Evolutionary conservation across 805 yeast genomes (phyloP), one percentile per base, ranked within the genome.

Genomic region (Monosporozyma solicola): DNA sequence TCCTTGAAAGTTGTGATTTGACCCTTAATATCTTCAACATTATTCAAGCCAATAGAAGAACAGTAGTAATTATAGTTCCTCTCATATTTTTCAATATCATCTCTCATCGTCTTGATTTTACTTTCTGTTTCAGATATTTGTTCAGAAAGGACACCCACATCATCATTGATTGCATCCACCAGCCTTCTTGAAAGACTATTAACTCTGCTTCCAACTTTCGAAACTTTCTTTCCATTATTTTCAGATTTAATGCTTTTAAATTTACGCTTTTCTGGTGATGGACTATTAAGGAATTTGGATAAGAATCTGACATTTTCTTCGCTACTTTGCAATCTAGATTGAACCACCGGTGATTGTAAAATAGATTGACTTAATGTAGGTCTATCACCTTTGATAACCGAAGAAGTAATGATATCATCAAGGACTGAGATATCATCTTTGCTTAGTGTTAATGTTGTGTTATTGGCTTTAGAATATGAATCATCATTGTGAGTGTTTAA

Each of bases 391-490:
- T 60, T 59, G 11, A 61, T 51, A n/a, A 57, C 61, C 1, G 68
- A 62, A 9, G 68, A 61, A 10, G 66, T 61, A 8, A 61, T 60
- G 15, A 62, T 49, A 3, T 62, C 59, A 48, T 63, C 61, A n/a
- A 61, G 52, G 13, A 49, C 54, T 2, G 65, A 61, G 9, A 60
- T 43, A 31, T 61, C 64, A 27, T 61, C 64, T 55, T 58, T 57
- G 10, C 57, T 50, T 35, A 55, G 47, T 45, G 53, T 59, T 7
- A 51, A 31, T 22, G 52, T 32, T n/a, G 13, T 50, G 11, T 16
- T 32, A 39, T 35, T 15, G 13, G 43, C 33, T 25, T 35, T 35
- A 6, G 33, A 33, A 25, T 24, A 16, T 6, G 43, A 22, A n/a
- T 35, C 43, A 11, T 33, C 32, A n/a, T n/a, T n/a, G 27, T 13